A percentile compares a stretch with the other conserved stretches of the same genome.
Conservation (phyloP, 805 yeast species). For the Yarrowia deformans region DNA sequence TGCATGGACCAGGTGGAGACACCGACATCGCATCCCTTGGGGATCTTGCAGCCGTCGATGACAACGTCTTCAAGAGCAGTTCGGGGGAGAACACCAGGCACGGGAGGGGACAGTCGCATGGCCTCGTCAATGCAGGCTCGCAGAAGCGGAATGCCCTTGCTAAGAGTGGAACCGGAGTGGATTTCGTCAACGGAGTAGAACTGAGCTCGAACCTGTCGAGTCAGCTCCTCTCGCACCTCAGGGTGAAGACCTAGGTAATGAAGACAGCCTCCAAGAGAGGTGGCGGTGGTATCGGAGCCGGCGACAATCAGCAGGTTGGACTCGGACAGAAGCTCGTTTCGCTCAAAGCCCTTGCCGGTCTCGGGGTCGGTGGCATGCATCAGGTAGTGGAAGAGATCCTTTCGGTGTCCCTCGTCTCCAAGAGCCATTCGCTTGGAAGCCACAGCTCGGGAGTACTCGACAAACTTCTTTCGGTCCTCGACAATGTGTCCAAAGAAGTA, state of each 20-base stretch:
- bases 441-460: constrained; percentile 42
- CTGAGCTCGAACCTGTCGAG: constrained; percentile 32
- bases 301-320: constrained; percentile 43
- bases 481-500: constrained; percentile 41
- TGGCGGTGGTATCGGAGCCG: constrained; percentile 43
- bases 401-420: constrained; percentile 40
- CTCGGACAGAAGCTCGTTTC: constrained; percentile 43
- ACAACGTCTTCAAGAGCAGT: constrained; percentile 36
- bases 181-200: constrained; percentile 41
- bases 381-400: constrained; percentile 42
- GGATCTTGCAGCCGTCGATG: constrained; percentile 40
- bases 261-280: constrained; percentile 41
- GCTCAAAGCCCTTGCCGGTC: constrained; percentile 42
- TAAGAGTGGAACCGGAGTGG: constrained; percentile 34
- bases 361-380: constrained; percentile 42
- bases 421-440: constrained; percentile 42
- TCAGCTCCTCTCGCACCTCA: constrained; percentile 35
- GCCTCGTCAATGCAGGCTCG: constrained; percentile 43
- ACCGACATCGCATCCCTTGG: constrained; percentile 42
- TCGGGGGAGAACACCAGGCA: constrained; percentile 43
- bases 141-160: constrained; percentile 40
- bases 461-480: constrained; percentile 40
- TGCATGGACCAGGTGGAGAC: constrained; percentile 39
- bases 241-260: constrained; percentile 41
- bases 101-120: constrained; percentile 43